Conservation (phyloP, 2,329 filamentous ascomycete genomes). For the Sphaerostilbella broomeana region DNA sequence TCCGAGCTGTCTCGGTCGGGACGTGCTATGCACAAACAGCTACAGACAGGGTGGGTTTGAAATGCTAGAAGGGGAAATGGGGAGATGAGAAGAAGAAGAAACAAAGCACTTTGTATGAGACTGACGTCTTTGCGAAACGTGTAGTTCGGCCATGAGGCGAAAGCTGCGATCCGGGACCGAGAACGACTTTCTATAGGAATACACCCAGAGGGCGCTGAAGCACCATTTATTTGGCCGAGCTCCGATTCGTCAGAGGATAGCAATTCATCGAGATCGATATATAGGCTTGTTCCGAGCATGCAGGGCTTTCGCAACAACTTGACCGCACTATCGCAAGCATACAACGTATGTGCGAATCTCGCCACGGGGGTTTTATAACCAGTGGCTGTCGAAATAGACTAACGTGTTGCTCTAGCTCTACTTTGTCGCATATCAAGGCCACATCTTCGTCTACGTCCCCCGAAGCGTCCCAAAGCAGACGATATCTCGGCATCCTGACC, state of each 20-base stretch:
- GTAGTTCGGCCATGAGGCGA: constrained; percentile 33
- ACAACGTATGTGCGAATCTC: constrained; percentile 37
- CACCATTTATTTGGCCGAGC: constrained; percentile 26
- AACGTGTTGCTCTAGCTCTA: constrained; percentile 40
- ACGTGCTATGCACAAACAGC: constrained; percentile 32
- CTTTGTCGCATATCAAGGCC: constrained; percentile 51
- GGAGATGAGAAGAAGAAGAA: too few relatives aligned
- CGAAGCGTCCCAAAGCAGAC: constrained; percentile 40
- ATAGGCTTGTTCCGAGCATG: constrained; percentile 26
- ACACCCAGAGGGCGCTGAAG: constrained; percentile 19
- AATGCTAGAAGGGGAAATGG: too few relatives aligned
- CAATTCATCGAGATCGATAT: constrained; percentile 20
- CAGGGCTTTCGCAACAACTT: constrained; percentile 47
- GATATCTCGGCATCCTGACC: constrained; percentile 41
- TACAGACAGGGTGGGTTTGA: constrained; percentile 29
- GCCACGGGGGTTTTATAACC: not conserved
- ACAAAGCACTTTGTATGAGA: too few relatives aligned
- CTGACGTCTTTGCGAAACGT: too few relatives aligned
- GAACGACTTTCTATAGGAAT: constrained; percentile 25
- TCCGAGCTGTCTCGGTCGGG: constrained; percentile 25
- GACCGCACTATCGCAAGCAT: constrained; percentile 50
- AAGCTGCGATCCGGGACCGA: constrained; percentile 28
- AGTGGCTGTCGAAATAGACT: constrained; percentile 4
- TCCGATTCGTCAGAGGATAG: constrained; percentile 19
- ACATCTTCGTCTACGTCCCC: constrained; percentile 52